These are phyloP conservation scores for Fusarium compactum DNA, from an alignment of 2,329 filamentous ascomycete genomes.

Conservation along the genomic window DNA sequence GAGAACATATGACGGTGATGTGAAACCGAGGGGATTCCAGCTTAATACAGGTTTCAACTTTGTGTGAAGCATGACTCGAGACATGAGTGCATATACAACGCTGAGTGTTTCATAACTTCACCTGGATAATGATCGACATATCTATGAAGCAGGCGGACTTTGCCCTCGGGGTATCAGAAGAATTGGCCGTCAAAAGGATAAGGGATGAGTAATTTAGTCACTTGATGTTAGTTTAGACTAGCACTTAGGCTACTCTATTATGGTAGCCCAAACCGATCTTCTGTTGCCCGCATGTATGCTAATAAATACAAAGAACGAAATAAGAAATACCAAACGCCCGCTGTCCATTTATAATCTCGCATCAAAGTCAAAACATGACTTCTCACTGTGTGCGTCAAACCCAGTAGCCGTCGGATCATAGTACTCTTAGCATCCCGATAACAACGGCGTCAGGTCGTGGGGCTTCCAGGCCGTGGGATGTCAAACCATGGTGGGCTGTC, in stretches of 20 bases:
- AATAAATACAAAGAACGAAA: constrained; percentile 20
- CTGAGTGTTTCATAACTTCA: constrained; percentile 25
- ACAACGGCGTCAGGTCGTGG: too few relatives aligned
- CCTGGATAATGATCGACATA: constrained; percentile 11
- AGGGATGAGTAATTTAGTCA: too few relatives aligned
- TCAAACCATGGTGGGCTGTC: not conserved
- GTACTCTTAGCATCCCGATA: not conserved
- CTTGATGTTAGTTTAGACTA: too few relatives aligned
- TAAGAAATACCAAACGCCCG: constrained; percentile 37
- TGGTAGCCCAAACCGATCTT: too few relatives aligned
- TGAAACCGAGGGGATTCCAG: constrained; percentile 25
- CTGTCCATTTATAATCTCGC: constrained; percentile 27
- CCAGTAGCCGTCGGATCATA: constrained; percentile 25
- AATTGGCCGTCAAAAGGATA: too few relatives aligned
- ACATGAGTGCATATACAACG: constrained; percentile 7
- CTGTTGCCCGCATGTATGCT: constrained; percentile 8
- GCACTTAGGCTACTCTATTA: too few relatives aligned
- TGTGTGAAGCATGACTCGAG: constrained; percentile 22
- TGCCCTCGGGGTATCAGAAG: constrained; percentile 2
- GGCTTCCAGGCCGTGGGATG: not conserved
- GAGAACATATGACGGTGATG: not conserved
- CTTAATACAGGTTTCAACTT: constrained; percentile 28
- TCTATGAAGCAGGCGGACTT: constrained; percentile 9
- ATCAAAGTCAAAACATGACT: constrained; percentile 6
- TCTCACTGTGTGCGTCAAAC: not conserved